Percentiles rank a stretch among this genome's conserved stretches.
phyloP scores from a whole-genome alignment of 2,329 filamentous ascomycete genomes.

The Penicillium sp. region DNA sequence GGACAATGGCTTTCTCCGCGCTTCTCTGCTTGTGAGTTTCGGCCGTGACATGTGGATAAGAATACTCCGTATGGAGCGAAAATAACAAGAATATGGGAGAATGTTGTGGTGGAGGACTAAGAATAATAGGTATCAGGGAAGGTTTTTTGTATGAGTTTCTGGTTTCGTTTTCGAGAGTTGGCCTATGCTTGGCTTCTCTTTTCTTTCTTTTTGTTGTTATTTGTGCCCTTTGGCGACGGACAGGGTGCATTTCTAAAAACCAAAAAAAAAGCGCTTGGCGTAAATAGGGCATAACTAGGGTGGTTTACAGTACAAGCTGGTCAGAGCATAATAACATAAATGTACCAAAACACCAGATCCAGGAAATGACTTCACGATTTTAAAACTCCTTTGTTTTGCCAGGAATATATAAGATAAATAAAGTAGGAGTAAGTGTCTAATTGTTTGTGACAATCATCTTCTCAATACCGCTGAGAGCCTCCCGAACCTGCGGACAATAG shows the following conservation, averaged over 20 bases:
- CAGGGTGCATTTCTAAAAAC: background rate
- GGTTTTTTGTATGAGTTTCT: constrained; percentile 4
- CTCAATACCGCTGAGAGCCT: constrained; percentile 72
- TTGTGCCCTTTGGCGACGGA: background rate
- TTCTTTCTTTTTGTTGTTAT: background rate
- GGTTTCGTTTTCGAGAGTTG: background rate
- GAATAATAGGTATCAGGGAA: background rate
- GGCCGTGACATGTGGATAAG: background rate
- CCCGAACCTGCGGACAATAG: constrained; percentile 83
- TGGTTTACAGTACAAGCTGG: background rate
- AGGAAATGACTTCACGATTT: background rate
- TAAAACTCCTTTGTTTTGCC: background rate
- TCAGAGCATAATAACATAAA: background rate
- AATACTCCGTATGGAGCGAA: background rate
- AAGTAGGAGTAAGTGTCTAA: constrained; percentile 16
- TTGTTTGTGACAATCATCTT: constrained; percentile 59
- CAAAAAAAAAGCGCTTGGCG: background rate
- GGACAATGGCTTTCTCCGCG: background rate
- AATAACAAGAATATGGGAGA: background rate
- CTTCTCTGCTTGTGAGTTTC: background rate
- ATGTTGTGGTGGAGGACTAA: background rate
- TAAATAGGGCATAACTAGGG: background rate
- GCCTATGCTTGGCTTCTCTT: background rate
- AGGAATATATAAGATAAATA: constrained; percentile 6
- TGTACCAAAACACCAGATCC: background rate